A percentile compares a stretch with the other conserved stretches of the same genome.
Conservation (phyloP, 2,329 filamentous ascomycete species). For the Alternaria conjuncta region DNA sequence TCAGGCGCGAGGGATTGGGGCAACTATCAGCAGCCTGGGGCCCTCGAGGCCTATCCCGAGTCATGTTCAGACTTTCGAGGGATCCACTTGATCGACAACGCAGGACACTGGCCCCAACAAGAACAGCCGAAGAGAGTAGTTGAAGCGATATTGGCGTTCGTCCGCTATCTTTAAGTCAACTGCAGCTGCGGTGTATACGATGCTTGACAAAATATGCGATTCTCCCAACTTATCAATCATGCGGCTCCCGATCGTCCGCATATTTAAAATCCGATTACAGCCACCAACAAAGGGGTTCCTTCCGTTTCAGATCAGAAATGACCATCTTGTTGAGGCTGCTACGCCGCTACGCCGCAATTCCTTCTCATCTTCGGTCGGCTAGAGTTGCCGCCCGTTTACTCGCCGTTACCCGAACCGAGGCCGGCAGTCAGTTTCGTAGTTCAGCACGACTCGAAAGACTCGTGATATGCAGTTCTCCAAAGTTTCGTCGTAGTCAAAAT, state of each 20-base stretch:
- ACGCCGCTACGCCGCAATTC: not conserved
- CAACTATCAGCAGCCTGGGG: constrained; percentile 70
- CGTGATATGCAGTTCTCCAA: not conserved
- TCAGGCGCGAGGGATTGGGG: constrained; percentile 70
- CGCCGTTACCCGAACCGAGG: not conserved
- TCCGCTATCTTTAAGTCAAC: constrained; percentile 19
- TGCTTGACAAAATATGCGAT: not conserved
- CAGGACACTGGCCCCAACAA: constrained; percentile 75
- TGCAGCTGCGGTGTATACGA: not conserved
- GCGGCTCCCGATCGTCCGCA: not conserved
- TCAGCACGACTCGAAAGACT: not conserved
- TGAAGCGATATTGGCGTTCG: constrained; percentile 55
- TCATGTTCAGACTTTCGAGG: constrained; percentile 63
- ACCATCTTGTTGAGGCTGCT: not conserved
- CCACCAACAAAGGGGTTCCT: not conserved
- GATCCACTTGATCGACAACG: constrained; percentile 61
- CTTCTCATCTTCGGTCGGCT: not conserved
- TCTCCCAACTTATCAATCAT: not conserved
- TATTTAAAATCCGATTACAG: not conserved
- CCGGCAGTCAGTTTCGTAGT: not conserved
- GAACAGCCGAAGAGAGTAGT: constrained; percentile 65
- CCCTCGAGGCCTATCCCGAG: constrained; percentile 62
- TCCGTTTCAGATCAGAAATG: not conserved
- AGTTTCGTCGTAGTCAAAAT: not conserved
- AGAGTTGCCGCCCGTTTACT: not conserved